Evolutionary conservation across 768 basidiomycete species (phyloP).

Genomic region (Russula abietina): DNA sequence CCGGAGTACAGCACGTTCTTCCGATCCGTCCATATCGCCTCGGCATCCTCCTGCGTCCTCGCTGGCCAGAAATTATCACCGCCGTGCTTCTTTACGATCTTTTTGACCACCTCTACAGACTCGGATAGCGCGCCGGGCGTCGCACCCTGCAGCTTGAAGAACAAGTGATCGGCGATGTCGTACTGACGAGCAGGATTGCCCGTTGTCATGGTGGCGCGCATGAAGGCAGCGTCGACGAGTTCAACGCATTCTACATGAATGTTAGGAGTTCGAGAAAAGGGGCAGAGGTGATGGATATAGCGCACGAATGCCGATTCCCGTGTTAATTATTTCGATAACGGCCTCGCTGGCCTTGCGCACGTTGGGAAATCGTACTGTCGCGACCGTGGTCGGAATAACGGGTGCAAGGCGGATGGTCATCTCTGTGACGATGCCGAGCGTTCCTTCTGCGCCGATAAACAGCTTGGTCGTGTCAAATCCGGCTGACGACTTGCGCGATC

Average conservation of each 20-base stretch:
- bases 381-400: slow-evolving; percentile 73
- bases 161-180: slow-evolving; percentile 51
- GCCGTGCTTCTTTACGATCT: slow-evolving; percentile 56
- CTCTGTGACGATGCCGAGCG: slow-evolving; percentile 87
- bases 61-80: slow-evolving; percentile 65
- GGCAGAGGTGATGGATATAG: not conserved
- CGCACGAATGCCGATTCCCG: slow-evolving; percentile 73
- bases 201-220: slow-evolving; percentile 53
- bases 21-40: slow-evolving; percentile 65
- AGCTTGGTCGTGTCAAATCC: slow-evolving; percentile 83
- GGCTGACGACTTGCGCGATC: slow-evolving; percentile 78
- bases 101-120: slow-evolving; percentile 52
- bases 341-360: slow-evolving; percentile 71
- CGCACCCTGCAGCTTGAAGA: slow-evolving; percentile 84
- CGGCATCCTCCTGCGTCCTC: slow-evolving; percentile 55
- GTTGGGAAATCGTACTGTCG: slow-evolving; percentile 73
- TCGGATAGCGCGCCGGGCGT: slow-evolving; percentile 53
- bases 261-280: not conserved
- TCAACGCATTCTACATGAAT: slow-evolving; percentile 67
- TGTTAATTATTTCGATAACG: slow-evolving; percentile 63
- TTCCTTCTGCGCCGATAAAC: slow-evolving; percentile 79
- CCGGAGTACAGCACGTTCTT: slow-evolving; percentile 60
- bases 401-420: slow-evolving; percentile 81
- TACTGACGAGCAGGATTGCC: slow-evolving; percentile 36
- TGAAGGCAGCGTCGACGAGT: slow-evolving; percentile 66